phyloP scores from a whole-genome alignment of 108 stramenopile species.

The Thalassiosira profunda region DNA sequence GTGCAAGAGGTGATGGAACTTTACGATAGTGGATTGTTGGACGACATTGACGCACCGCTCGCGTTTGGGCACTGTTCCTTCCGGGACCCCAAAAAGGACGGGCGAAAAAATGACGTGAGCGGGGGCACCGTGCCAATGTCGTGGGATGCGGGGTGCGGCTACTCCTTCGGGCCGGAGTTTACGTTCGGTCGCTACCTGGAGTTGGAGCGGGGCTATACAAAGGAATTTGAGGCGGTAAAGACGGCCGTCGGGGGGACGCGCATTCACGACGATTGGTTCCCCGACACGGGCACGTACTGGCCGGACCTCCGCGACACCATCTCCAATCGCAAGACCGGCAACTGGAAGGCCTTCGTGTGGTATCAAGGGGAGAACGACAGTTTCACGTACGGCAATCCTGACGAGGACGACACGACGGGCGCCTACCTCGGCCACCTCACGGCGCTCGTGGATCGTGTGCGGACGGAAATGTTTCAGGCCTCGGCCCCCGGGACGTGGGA shows the following conservation, averaged over 20 bases:
- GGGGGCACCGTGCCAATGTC: background rate
- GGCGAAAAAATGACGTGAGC: background rate
- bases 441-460: background rate
- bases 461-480: slow-evolving; percentile 13
- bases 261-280: slow-evolving; percentile 3
- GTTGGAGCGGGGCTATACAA: background rate
- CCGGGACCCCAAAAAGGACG: no score
- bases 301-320: background rate
- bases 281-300: slow-evolving; percentile 6
- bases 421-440: slow-evolving; percentile 12
- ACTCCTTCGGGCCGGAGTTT: slow-evolving; percentile 10
- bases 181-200: slow-evolving; percentile 2
- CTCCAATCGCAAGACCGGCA: background rate
- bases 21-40: slow-evolving; percentile 2
- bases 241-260: slow-evolving; percentile 3
- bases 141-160: background rate
- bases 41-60: background rate
- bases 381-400: background rate
- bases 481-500: background rate
- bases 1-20: slow-evolving; percentile 2
- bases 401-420: background rate
- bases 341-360: slow-evolving; percentile 14
- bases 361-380: background rate
- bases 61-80: background rate
- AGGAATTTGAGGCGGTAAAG: slow-evolving; percentile 2